A percentile compares a stretch with the other conserved stretches of the same genome.
Conservation (phyloP, 768 basidiomycete species). For the Rhodotorula diobovata region DNA sequence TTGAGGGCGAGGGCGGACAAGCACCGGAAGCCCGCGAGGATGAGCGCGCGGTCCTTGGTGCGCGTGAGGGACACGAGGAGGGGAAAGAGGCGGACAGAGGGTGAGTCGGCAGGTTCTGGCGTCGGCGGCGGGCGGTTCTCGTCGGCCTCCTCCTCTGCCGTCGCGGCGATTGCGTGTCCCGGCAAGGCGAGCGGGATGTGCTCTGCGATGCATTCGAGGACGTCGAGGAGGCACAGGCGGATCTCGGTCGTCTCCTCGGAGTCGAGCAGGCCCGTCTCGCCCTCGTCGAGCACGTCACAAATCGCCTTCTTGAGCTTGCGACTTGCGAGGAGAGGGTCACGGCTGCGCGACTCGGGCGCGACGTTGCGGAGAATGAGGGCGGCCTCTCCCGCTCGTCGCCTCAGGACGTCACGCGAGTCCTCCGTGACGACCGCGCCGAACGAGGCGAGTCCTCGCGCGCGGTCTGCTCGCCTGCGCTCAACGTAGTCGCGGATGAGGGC, state of each 20-base stretch:
- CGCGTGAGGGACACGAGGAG: conserved; percentile 47
- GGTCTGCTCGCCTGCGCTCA: conserved; percentile 9
- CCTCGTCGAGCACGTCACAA: conserved; percentile 30
- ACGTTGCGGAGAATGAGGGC: conserved; percentile 82
- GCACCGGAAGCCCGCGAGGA: conserved; percentile 61
- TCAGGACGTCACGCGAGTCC: conserved; percentile 26
- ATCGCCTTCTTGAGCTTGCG: conserved; percentile 36
- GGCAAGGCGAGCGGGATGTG: conserved; percentile 31
- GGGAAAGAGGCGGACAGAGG: conserved; percentile 54
- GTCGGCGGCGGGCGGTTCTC: conserved; percentile 26
- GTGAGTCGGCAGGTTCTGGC: conserved; percentile 44
- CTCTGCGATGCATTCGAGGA: conserved; percentile 45
- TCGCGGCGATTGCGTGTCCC: conserved; percentile 14
- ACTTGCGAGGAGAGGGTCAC: conserved; percentile 58
- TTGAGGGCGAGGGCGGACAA: conserved; percentile 55
- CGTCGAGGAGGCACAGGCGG: conserved; percentile 46
- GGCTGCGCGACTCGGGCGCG: conserved; percentile 63
- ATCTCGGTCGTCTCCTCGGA: conserved; percentile 44
- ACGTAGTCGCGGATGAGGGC: conserved; percentile 48
- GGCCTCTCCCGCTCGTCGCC: conserved; percentile 73
- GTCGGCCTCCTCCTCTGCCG: not conserved
- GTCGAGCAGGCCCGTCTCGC: conserved; percentile 5
- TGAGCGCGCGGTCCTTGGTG: conserved; percentile 69
- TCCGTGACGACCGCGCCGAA: not conserved
- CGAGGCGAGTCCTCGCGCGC: not conserved